These are phyloP conservation scores for Blastocystis hominis DNA, from an alignment of 352 stramenopile species.

Conservation along the genomic window DNA sequence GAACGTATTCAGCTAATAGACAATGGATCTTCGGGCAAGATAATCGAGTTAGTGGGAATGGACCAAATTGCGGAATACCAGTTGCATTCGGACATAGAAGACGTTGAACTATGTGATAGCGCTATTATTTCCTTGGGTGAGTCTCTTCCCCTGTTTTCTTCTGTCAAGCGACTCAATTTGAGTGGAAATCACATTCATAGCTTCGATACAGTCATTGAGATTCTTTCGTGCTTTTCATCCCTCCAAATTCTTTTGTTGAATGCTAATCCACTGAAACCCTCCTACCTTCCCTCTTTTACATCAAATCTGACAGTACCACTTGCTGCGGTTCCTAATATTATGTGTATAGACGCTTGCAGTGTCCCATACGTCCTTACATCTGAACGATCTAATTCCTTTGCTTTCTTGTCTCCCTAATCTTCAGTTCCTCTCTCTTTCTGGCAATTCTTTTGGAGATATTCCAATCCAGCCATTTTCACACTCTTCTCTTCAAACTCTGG, in stretches of 20 bases:
- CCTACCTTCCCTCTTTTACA: neutral
- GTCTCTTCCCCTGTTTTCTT: neutral
- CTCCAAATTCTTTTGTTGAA: constrained; percentile 15
- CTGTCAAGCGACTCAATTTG: neutral
- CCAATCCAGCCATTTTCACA: neutral
- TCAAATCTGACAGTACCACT: neutral
- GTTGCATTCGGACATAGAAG: neutral
- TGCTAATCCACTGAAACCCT: neutral
- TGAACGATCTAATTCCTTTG: neutral
- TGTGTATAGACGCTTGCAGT: neutral
- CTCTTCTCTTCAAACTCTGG: neutral
- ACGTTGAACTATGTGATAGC: neutral
- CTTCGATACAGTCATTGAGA: neutral
- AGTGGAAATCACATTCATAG: neutral
- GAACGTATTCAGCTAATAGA: neutral
- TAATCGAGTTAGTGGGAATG: constrained; percentile 3
- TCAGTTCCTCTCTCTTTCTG: neutral
- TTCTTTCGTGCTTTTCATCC: neutral
- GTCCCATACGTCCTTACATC: neutral
- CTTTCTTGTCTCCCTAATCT: constrained; percentile 7
- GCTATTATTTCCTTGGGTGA: neutral
- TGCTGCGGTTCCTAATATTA: neutral
- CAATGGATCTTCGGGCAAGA: neutral
- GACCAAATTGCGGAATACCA: constrained; percentile 20
- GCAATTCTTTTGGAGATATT: neutral